Percentiles rank a stretch among this genome's conserved stretches.
Conservation (phyloP, 1,139 yeast species). For the Candida sp. region DNA sequence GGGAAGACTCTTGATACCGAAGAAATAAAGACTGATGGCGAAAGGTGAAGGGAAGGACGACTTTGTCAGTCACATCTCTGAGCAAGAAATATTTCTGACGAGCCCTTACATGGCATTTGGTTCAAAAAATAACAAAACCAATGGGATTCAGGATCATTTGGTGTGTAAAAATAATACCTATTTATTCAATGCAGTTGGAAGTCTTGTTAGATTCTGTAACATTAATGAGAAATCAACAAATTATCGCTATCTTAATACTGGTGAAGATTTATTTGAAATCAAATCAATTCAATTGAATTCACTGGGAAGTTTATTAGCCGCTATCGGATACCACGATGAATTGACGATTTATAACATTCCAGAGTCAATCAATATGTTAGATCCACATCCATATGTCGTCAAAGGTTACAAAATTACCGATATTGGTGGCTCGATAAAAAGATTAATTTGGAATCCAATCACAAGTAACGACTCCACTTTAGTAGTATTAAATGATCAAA, state of each 20-base stretch:
- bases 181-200: conserved; percentile 26
- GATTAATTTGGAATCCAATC: conserved; percentile 33
- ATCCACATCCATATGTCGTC: conserved; percentile 6
- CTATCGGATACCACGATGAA: conserved; percentile 22
- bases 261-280: conserved; percentile 14
- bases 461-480: conserved; percentile 23
- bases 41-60: background rate
- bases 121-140: background rate
- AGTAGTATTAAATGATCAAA: conserved; percentile 26
- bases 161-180: conserved; percentile 22
- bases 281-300: conserved; percentile 23
- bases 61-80: background rate
- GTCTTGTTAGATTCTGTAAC: conserved; percentile 26
- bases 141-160: conserved; percentile 10
- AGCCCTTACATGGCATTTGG: background rate
- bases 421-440: conserved; percentile 15
- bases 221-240: conserved; percentile 18
- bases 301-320: conserved; percentile 29
- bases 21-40: background rate
- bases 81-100: background rate
- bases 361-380: conserved; percentile 8
- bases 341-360: conserved; percentile 27
- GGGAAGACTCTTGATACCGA: background rate
- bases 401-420: conserved; percentile 15
- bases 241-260: conserved; percentile 15